Conservation (phyloP, 2,329 filamentous ascomycete species). For the Zarea fungicola region DNA sequence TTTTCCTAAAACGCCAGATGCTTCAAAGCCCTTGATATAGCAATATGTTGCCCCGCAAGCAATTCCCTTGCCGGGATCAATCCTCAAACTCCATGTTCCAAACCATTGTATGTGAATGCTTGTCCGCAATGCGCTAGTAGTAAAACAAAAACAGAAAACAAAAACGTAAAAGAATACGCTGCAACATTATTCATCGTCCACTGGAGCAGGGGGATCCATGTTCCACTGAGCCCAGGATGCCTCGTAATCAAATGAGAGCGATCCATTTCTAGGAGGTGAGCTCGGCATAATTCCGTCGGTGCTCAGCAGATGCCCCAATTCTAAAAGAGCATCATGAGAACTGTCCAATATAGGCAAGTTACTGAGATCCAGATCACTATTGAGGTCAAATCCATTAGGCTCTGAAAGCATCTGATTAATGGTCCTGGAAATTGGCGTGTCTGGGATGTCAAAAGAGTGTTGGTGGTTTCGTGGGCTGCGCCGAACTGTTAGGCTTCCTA, state of each 20-base stretch:
- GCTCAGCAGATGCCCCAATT: constrained; percentile 44
- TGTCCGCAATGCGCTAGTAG: not conserved
- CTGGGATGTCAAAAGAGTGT: constrained; percentile 35
- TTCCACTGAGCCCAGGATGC: constrained; percentile 11
- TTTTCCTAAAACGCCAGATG: constrained; percentile 2
- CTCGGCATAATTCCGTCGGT: constrained; percentile 44
- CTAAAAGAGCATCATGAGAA: constrained; percentile 31
- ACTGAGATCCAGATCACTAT: constrained; percentile 40
- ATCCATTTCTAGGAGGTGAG: constrained; percentile 36
- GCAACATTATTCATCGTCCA: constrained; percentile 3
- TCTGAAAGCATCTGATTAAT: constrained; percentile 61
- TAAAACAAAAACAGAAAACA: not conserved
- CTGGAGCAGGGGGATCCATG: constrained; percentile 2
- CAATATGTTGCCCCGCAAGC: not conserved
- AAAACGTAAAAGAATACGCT: not conserved
- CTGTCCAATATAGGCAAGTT: constrained; percentile 34
- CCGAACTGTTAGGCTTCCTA: constrained; percentile 31
- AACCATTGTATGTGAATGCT: constrained; percentile 1
- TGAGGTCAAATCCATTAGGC: constrained; percentile 39
- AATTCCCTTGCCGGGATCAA: not conserved
- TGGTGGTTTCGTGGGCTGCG: constrained; percentile 39
- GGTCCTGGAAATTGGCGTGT: constrained; percentile 57
- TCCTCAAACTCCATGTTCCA: not conserved
- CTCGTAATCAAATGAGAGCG: constrained; percentile 26
- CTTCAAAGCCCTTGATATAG: not conserved